Evolutionary conservation across 2,329 filamentous ascomycete genomes (phyloP), one percentile per base, ranked within the genome.

Genomic region (Botrytis deweyae): DNA sequence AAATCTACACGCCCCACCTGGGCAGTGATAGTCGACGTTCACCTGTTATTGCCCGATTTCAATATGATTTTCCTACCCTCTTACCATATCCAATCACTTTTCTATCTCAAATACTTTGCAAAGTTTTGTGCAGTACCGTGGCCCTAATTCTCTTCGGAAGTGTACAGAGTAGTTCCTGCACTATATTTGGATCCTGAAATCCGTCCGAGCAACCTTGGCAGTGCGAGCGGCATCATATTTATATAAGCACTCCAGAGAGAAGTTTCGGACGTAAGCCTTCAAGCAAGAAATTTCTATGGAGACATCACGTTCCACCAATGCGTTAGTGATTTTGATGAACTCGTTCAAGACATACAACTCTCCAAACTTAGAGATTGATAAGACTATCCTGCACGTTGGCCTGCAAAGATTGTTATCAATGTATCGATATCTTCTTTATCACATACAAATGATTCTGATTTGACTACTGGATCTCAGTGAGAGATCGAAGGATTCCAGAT

Each of bases 131-230:
- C 64, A 36, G 5, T n/a, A 12, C 25, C 22, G 10, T 6, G 25
- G 33, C 3, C 36, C 9, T 14, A 33, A 25, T 40, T n/a, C 6
- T n/a, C 20, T 40, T 52, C 29, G 8, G 4, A 22, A 33, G 22
- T 52, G 29, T 63, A 44, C 38, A 40, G 52, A 58, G 52, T 29
- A 29, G 29, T 67, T 67, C 33, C 42, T 33, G 40, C 62, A 65
- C 64, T 67, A 38, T 38, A 52, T 52, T 55, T 67, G 14, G 46
- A 55, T 38, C 49, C 1, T 55, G 46, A n/a, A 52, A 36, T 36
- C 40, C 25, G 46, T 52, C 64, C 64, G 22, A 67, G 64, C 64
- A 67, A 67, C 22, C 25, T 52, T 67, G 64, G 46, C 25, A 55
- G 64, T 36, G 40, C 44, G 46, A 55, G 64, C n/a, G 40, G 40